Evolutionary conservation across 1,284 basidiomycete species (phyloP).

Genomic region (Pseudozyma hubeiensis): DNA sequence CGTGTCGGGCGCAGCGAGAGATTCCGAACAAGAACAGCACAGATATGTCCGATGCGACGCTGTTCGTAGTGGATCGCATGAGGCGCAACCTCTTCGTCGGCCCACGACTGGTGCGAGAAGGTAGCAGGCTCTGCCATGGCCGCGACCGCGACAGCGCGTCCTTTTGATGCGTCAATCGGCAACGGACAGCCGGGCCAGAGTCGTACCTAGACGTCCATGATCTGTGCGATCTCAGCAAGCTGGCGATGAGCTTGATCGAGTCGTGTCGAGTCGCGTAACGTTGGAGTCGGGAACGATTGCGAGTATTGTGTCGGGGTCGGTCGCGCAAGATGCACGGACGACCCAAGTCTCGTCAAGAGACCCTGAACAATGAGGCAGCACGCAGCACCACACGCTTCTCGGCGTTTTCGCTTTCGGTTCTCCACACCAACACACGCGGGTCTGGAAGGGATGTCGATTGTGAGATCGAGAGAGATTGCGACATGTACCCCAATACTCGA

Average conservation of each 20-base stretch:
- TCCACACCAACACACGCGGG: not conserved
- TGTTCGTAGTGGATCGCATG: constrained; percentile 21
- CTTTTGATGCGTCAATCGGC: not conserved
- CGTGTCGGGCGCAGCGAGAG: constrained; percentile 40
- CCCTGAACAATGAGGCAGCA: not conserved
- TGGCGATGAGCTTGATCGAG: too few relatives aligned
- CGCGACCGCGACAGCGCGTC: not conserved
- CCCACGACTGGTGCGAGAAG: not conserved
- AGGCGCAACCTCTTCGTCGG: not conserved
- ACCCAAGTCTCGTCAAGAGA: not conserved
- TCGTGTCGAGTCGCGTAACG: too few relatives aligned
- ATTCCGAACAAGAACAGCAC: constrained; percentile 42
- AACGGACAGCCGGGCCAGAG: not conserved
- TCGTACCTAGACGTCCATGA: not conserved
- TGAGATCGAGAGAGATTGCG: too few relatives aligned
- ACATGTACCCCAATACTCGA: too few relatives aligned
- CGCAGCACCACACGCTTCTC: not conserved
- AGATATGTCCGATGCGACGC: constrained; percentile 38
- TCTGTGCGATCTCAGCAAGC: too few relatives aligned
- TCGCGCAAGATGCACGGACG: constrained; percentile 2
- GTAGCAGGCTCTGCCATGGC: constrained; percentile 13
- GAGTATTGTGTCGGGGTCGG: not conserved
- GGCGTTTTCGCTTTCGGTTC: not conserved
- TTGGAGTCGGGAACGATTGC: not conserved
- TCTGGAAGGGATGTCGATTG: not conserved